phyloP scores from a whole-genome alignment of 441 rosid species.

The Adansonia rubrostipa region DNA sequence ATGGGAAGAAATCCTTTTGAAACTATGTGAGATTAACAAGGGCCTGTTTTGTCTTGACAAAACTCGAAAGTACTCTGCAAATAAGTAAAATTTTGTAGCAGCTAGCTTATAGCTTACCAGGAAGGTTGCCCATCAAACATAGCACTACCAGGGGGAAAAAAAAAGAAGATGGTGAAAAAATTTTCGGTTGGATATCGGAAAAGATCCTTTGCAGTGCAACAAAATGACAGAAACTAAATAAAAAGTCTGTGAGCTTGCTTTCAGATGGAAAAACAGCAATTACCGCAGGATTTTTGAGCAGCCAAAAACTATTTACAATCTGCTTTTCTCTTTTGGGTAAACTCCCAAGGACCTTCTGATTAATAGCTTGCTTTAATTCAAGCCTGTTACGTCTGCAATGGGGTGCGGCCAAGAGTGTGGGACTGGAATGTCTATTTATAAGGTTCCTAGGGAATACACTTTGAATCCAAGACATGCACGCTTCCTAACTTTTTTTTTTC shows the following conservation, averaged over 20 bases:
- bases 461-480: constrained; percentile 1
- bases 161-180: constrained; percentile 26
- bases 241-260: constrained; percentile 11
- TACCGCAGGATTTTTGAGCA: neutral
- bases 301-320: neutral
- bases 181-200: constrained; percentile 21
- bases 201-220: constrained; percentile 24
- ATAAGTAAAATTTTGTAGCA: neutral
- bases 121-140: constrained; percentile 25
- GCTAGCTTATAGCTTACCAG: constrained; percentile 8
- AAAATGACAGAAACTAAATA: constrained; percentile 29
- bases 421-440: constrained; percentile 6
- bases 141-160: neutral
- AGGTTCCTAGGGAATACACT: neutral
- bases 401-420: neutral
- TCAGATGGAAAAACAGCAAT: constrained; percentile 17
- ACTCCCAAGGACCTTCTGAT: neutral
- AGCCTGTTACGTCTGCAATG: no score
- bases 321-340: neutral
- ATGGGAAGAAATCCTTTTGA: constrained; percentile 11
- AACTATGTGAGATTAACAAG: neutral
- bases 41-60: no score
- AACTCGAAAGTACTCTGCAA: neutral
- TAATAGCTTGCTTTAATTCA: no score
- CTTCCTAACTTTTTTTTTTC: neutral